Percentiles rank a stretch among this genome's conserved stretches.
These are phyloP conservation scores for Salvia rosmarinus DNA, from an alignment of 257 asterid genomes.

Conservation along the genomic window DNA sequence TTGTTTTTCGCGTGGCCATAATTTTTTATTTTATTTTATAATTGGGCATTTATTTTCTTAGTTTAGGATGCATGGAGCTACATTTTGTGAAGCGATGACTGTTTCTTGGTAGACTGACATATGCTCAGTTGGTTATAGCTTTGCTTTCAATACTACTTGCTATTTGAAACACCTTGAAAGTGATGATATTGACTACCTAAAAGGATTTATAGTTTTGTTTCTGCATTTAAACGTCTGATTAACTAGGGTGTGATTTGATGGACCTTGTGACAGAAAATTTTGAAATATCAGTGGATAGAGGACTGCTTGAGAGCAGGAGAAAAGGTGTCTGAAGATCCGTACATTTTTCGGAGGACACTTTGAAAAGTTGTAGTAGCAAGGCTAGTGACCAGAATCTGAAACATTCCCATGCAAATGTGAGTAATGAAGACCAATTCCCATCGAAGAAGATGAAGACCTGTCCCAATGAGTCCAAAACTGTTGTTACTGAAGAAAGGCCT, in stretches of 20 bases:
- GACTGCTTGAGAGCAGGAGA: constrained; percentile 79
- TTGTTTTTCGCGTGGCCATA: constrained; percentile 7
- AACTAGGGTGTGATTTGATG: constrained; percentile 21
- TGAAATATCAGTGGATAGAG: constrained; percentile 83
- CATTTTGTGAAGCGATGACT: background rate
- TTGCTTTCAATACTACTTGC: background rate
- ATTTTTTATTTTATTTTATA: no score
- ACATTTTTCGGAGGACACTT: constrained; percentile 46
- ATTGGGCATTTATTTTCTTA: background rate
- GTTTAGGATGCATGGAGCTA: background rate
- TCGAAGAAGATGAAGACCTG: constrained; percentile 56
- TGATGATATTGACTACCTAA: constrained; percentile 7
- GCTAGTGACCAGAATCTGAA: constrained; percentile 35
- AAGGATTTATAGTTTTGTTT: constrained; percentile 9
- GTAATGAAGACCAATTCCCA: constrained; percentile 38
- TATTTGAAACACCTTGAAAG: constrained; percentile 17
- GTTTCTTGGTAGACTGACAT: background rate
- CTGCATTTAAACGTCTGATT: constrained; percentile 1
- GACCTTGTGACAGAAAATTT: constrained; percentile 57
- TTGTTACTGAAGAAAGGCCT: constrained; percentile 36
- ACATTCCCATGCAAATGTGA: constrained; percentile 34
- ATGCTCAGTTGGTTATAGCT: constrained; percentile 18
- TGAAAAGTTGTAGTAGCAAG: constrained; percentile 30
- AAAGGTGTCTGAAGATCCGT: constrained; percentile 62
- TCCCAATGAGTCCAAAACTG: constrained; percentile 42